Conservation (phyloP, 768 basidiomycete genomes). For the Phlebiopsis gigantea region DNA sequence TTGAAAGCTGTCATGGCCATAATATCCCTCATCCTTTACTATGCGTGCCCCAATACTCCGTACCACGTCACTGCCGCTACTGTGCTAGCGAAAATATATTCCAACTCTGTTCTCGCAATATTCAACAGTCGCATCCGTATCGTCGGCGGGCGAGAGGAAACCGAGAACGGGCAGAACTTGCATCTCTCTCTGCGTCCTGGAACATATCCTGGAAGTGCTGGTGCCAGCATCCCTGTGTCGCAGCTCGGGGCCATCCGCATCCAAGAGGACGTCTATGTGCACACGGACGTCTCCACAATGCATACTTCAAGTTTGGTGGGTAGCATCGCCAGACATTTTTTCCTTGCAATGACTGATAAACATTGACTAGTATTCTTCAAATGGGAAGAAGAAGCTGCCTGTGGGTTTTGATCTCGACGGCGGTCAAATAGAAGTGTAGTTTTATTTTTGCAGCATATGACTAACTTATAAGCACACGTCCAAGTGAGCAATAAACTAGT, state of each 20-base stretch:
- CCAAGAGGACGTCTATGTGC: neutral
- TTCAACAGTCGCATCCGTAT: neutral
- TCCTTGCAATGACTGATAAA: too few species aligned
- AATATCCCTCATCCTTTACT: neutral
- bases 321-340: too few species aligned
- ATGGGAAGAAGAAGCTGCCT: too few species aligned
- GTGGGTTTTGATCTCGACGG: too few species aligned
- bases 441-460: too few species aligned
- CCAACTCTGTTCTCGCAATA: neutral
- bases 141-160: neutral
- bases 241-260: neutral
- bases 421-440: too few species aligned
- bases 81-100: neutral
- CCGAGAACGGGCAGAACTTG: neutral
- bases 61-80: neutral
- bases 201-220: too few species aligned
- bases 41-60: neutral
- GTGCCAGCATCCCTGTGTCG: neutral
- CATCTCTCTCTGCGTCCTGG: neutral
- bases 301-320: too few species aligned
- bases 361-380: too few species aligned
- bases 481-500: too few species aligned
- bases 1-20: neutral
- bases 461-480: too few species aligned
- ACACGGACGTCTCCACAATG: neutral